Conservation (phyloP, 2,329 filamentous ascomycete species). For the Stagonosporopsis chrysanthemi region DNA sequence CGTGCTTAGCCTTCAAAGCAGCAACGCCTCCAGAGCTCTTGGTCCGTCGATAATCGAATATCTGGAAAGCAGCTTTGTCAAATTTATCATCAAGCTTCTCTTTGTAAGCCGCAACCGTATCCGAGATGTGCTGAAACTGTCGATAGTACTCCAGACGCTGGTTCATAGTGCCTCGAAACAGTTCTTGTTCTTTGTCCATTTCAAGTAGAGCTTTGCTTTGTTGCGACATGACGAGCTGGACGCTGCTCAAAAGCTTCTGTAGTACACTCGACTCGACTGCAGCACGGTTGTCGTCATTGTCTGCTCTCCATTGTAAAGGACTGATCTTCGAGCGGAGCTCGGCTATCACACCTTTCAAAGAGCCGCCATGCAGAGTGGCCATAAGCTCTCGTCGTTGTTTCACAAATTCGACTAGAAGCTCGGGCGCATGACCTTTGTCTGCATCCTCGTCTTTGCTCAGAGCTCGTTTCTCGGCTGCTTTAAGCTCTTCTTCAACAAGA, state of each 20-base stretch:
- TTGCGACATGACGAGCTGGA: slow-evolving; percentile 61
- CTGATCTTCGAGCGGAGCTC: slow-evolving; percentile 71
- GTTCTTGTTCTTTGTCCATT: slow-evolving; percentile 74
- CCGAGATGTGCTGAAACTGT: slow-evolving; percentile 89
- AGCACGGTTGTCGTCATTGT: slow-evolving; percentile 62
- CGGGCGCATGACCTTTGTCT: slow-evolving; percentile 74
- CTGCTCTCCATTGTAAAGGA: slow-evolving; percentile 65
- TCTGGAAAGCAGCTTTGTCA: slow-evolving; percentile 57
- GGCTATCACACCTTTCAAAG: slow-evolving; percentile 73
- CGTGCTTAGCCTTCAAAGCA: slow-evolving; percentile 72
- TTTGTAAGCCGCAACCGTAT: slow-evolving; percentile 80
- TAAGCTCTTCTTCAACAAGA: slow-evolving; percentile 76
- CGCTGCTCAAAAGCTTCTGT: slow-evolving; percentile 66
- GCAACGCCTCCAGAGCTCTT: slow-evolving; percentile 66
- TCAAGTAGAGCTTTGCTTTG: slow-evolving; percentile 61
- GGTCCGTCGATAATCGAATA: slow-evolving; percentile 58
- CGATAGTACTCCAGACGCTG: slow-evolving; percentile 86
- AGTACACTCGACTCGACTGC: slow-evolving; percentile 71
- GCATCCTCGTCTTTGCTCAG: slow-evolving; percentile 57
- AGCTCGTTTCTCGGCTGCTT: slow-evolving; percentile 67
- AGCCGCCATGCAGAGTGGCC: slow-evolving; percentile 62
- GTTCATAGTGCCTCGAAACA: slow-evolving; percentile 83
- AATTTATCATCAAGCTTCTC: slow-evolving; percentile 66
- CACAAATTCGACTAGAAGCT: slow-evolving; percentile 66
- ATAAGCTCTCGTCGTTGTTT: slow-evolving; percentile 57